Evolutionary conservation across 78 protist genomes (phyloP).

Genomic region (Isochrysis galbana): DNA sequence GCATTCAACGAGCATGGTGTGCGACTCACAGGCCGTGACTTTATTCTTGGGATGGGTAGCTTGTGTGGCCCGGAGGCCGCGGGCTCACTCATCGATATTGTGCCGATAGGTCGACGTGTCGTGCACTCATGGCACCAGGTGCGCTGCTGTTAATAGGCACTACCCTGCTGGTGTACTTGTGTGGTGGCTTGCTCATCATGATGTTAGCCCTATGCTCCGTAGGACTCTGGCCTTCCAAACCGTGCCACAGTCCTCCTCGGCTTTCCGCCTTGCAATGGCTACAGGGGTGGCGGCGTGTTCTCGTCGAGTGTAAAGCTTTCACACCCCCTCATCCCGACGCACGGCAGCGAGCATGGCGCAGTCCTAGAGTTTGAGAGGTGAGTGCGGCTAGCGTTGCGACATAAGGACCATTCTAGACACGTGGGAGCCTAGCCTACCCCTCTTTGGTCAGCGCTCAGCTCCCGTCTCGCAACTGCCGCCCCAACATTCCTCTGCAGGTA

Average conservation of each 20-base stretch:
- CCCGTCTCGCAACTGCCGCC: too few species aligned
- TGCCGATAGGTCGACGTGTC: background rate
- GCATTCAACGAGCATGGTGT: background rate
- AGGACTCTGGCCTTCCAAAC: background rate
- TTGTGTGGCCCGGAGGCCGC: background rate
- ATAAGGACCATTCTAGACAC: too few species aligned
- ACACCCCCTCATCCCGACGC: background rate
- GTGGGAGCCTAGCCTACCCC: too few species aligned
- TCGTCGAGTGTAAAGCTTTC: background rate
- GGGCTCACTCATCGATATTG: constrained; percentile 13
- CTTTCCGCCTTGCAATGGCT: background rate
- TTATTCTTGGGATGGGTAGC: background rate
- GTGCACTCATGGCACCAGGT: constrained; percentile 9
- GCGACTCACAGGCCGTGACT: background rate
- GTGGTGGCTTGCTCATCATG: too few species aligned
- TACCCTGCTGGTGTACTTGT: too few species aligned
- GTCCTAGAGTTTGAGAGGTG: background rate
- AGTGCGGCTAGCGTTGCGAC: too few species aligned
- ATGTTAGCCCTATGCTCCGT: too few species aligned
- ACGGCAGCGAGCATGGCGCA: background rate
- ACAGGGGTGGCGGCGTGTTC: constrained; percentile 24
- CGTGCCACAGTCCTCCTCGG: background rate
- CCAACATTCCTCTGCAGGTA: too few species aligned
- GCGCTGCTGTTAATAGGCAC: too few species aligned
- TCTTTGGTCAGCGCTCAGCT: too few species aligned